phyloP scores from a whole-genome alignment of 2,329 filamentous ascomycete genomes.

The Neonectria neomacrospora region DNA sequence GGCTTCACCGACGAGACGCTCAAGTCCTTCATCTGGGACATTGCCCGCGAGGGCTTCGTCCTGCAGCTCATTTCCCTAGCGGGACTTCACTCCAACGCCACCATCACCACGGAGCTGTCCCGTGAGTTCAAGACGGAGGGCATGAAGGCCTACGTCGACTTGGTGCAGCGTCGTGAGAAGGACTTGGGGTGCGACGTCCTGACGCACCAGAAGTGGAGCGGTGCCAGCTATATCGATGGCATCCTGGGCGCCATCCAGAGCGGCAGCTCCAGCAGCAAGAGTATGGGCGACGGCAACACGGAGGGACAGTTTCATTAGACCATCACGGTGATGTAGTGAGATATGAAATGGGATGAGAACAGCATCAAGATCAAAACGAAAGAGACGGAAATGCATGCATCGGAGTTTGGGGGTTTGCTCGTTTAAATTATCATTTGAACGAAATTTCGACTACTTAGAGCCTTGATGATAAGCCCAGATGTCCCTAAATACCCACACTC shows the following conservation, averaged over 20 bases:
- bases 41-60: conserved; percentile 86
- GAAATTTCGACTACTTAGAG: conserved; percentile 21
- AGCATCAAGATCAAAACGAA: not conserved
- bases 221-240: conserved; percentile 80
- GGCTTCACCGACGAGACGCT: conserved; percentile 87
- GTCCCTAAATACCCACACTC: not conserved
- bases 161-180: conserved; percentile 91
- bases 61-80: conserved; percentile 75
- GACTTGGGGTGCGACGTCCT: conserved; percentile 91
- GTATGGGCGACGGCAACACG: conserved; percentile 95
- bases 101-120: conserved; percentile 78
- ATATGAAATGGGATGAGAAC: not conserved
- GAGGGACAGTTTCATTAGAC: conserved; percentile 72
- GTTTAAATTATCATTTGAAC: conserved; percentile 32
- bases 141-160: conserved; percentile 97
- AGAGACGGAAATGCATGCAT: conserved; percentile 40
- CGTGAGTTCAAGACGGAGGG: conserved; percentile 87
- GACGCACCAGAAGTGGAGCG: conserved; percentile 90
- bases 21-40: conserved; percentile 95
- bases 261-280: conserved; percentile 87
- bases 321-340: not conserved
- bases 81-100: conserved; percentile 73
- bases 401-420: conserved; percentile 41
- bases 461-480: conserved; percentile 1
- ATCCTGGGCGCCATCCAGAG: conserved; percentile 92